A percentile compares a stretch with the other conserved stretches of the same genome.
These are phyloP conservation scores for Annulohypoxylon maeteangense DNA, from an alignment of 495 filamentous ascomycete species.

Conservation along the genomic window DNA sequence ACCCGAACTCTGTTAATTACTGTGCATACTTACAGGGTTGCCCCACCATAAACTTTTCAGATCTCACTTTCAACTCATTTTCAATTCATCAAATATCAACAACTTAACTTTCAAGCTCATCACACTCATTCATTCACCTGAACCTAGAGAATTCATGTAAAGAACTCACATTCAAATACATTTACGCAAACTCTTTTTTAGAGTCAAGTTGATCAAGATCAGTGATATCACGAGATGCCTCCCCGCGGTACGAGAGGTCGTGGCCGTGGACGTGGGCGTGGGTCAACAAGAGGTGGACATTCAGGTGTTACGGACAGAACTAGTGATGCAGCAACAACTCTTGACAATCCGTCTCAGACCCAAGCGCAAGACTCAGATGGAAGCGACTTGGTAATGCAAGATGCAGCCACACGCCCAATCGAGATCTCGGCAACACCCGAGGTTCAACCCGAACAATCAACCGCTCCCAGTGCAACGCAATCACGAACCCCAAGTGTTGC, in stretches of 20 bases:
- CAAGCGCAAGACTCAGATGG: slow-evolving; percentile 17
- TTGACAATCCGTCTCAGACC: slow-evolving; percentile 13
- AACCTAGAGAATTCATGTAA: not conserved
- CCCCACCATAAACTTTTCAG: slow-evolving; percentile 51
- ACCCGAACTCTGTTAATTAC: not conserved
- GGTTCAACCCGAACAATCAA: slow-evolving; percentile 18
- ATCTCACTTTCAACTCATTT: slow-evolving; percentile 3
- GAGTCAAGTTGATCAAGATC: not conserved
- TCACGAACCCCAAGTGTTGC: slow-evolving; percentile 35
- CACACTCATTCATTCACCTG: not conserved
- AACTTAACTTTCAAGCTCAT: not conserved
- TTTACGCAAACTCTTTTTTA: not conserved
- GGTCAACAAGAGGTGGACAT: slow-evolving; percentile 28
- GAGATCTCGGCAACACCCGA: slow-evolving; percentile 9
- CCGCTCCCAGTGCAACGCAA: slow-evolving; percentile 15
- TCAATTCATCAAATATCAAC: not conserved
- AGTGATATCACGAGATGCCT: slow-evolving; percentile 37
- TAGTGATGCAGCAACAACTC: slow-evolving; percentile 18
- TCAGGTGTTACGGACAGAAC: slow-evolving; percentile 26
- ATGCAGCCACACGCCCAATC: not conserved
- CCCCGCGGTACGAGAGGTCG: slow-evolving; percentile 31
- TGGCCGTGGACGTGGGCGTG: slow-evolving; percentile 27
- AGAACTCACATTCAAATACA: not conserved
- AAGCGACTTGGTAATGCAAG: slow-evolving; percentile 13
- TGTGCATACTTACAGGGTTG: slow-evolving; percentile 1